These are phyloP conservation scores for Euphrasia confusa DNA, from an alignment of 257 asterid species.

Conservation along the genomic window DNA sequence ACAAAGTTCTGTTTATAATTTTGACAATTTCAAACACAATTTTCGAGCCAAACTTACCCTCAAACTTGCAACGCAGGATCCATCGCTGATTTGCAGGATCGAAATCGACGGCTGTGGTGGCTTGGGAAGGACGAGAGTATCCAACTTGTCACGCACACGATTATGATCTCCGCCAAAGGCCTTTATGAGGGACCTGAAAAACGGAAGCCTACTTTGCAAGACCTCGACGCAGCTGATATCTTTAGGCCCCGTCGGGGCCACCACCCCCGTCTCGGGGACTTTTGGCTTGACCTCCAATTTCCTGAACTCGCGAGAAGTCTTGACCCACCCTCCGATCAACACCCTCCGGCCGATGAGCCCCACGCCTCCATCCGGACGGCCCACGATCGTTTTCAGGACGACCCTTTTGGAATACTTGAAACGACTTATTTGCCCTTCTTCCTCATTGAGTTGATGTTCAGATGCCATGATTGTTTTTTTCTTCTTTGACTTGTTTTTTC, in stretches of 20 bases:
- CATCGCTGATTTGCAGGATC: conserved; percentile 61
- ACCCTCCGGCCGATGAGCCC: conserved; percentile 55
- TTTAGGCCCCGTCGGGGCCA: conserved; percentile 24
- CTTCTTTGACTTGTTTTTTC: not conserved
- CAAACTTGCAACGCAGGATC: conserved; percentile 60
- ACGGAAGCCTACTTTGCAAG: conserved; percentile 55
- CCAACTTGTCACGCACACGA: conserved; percentile 43
- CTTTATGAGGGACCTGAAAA: conserved; percentile 49
- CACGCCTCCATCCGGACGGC: conserved; percentile 48
- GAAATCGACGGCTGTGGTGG: conserved; percentile 54
- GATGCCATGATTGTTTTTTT: conserved; percentile 37
- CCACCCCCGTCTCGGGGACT: conserved; percentile 20
- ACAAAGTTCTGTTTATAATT: too few species aligned
- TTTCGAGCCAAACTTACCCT: conserved; percentile 37
- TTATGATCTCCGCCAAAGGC: conserved; percentile 53
- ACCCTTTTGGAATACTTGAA: conserved; percentile 61
- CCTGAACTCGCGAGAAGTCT: conserved; percentile 60
- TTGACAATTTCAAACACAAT: not conserved
- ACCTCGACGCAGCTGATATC: conserved; percentile 59
- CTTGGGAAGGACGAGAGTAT: conserved; percentile 34
- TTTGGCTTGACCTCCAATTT: conserved; percentile 29
- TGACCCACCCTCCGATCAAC: conserved; percentile 90
- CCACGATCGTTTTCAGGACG: conserved; percentile 45
- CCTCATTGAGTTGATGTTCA: conserved; percentile 39
- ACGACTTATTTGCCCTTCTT: conserved; percentile 31